phyloP scores from a whole-genome alignment of 2,329 filamentous ascomycete species.

The Coniochaeta hoffmannii region DNA sequence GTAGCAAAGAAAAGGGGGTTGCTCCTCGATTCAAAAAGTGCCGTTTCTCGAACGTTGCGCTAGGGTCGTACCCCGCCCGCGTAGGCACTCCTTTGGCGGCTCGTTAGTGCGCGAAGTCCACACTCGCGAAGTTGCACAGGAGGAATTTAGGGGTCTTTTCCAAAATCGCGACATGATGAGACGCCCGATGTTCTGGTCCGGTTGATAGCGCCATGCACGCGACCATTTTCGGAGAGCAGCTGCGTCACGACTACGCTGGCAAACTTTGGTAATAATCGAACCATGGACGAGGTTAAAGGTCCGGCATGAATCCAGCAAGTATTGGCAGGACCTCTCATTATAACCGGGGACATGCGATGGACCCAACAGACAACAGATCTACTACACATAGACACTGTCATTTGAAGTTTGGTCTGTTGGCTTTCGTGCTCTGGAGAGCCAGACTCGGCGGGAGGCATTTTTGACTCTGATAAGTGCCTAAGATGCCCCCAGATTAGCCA shows the following conservation, averaged over 20 bases:
- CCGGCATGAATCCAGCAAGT: background rate
- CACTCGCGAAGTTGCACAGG: background rate
- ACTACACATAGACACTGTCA: background rate
- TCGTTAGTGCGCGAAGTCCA: background rate
- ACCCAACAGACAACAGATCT: background rate
- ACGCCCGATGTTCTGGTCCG: background rate
- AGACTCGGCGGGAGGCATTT: too few relatives aligned
- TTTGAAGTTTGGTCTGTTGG: background rate
- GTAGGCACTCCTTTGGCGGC: background rate
- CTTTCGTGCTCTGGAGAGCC: background rate
- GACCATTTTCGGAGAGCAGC: slow-evolving; percentile 10
- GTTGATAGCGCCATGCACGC: slow-evolving; percentile 13
- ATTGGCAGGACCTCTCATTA: background rate
- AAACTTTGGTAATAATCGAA: background rate
- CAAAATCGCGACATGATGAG: background rate
- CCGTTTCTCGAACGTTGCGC: background rate
- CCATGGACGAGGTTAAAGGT: background rate
- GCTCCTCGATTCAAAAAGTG: background rate
- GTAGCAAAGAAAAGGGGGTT: background rate
- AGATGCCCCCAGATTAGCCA: background rate
- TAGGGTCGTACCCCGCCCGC: background rate
- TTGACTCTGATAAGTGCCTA: background rate
- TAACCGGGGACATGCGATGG: background rate
- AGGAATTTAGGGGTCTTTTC: background rate
- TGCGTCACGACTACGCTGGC: background rate